Conservation (phyloP, 164 flowering plant genomes). For the Cinnamomum micranthum region DNA sequence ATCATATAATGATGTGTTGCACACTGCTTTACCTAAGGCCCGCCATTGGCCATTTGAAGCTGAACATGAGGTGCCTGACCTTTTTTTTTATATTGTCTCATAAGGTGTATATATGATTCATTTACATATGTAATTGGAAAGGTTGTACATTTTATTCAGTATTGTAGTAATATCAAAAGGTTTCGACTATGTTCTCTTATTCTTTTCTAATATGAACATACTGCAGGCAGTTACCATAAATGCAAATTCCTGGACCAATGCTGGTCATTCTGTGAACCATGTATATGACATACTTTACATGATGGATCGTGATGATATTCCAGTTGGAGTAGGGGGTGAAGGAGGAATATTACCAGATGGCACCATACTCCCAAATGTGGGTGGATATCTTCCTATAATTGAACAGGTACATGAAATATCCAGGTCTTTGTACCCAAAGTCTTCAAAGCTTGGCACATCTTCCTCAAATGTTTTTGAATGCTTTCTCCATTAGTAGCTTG, state of each 20-base stretch:
- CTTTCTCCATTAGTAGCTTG: no score
- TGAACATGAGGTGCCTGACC: not conserved
- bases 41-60: not conserved
- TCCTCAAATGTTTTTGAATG: not conserved
- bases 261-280: slow-evolving; percentile 91
- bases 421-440: not conserved
- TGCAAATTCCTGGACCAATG: slow-evolving; percentile 80
- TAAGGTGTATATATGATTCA: not conserved
- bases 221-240: slow-evolving; percentile 76
- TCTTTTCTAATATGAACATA: slow-evolving; percentile 1
- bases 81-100: not conserved
- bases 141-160: not conserved
- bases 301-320: slow-evolving; percentile 90
- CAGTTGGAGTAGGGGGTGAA: slow-evolving; percentile 93
- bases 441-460: not conserved
- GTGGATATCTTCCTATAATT: slow-evolving; percentile 86
- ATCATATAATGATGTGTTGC: no score
- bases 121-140: no score
- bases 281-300: slow-evolving; percentile 81
- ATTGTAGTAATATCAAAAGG: no score
- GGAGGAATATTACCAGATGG: slow-evolving; percentile 81
- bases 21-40: no score
- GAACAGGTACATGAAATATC: slow-evolving; percentile 55
- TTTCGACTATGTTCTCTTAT: not conserved
- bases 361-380: slow-evolving; percentile 69